Evolutionary conservation across 306 rosid species (phyloP), one percentile per base, ranked within the genome.

Genomic region (Luffa aegyptiaca): DNA sequence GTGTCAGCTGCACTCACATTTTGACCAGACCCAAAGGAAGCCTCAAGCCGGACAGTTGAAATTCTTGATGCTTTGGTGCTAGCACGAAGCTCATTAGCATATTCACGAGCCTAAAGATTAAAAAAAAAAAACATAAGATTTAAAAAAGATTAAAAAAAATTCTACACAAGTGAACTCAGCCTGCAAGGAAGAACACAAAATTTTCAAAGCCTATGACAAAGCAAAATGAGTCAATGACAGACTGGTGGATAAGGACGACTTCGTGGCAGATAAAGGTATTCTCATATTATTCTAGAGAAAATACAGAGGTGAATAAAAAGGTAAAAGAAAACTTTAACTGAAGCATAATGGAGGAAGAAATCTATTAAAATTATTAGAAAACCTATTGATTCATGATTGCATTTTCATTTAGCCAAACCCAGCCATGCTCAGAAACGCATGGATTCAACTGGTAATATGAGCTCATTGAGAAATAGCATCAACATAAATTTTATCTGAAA

Each of bases 61-160:
- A 74, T 91, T 86, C 81, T 89, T 21, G 97, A 75, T 9, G 92
- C 88, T 82, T 93, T 95, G 59, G 91, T 88, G 78, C 91, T 80
- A 77, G 93, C 89, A 85, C 99, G 99, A 86, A 95, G 97, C 87
- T 95, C 99, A 87, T 93, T 91, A 55, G 97, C 90, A 84, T 89
- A 95, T 79, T 95, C 97, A 59, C 97, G 95, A 79, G 96, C 99
- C 99, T 95, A 89, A 36, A 75, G 82, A 84, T 57, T 26, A 26
- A 26, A 26, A 53, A 45, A 84, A 33, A 81, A 36, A 76, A 45
- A 58, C 31, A 56, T 11, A 39, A 77, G 39, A 77, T 56, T 14
- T 18, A 31, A 17, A 72, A 45, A 72, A 48, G 26, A 71, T 11
- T n/a, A 46, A 10, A 68, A 5, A 6, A 11, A 44, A 44, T 26